A percentile compares a stretch with the other conserved stretches of the same genome.
Evolutionary conservation across 2,329 filamentous ascomycete genomes (phyloP).

Genomic region (Biscogniauxia mediterranea): DNA sequence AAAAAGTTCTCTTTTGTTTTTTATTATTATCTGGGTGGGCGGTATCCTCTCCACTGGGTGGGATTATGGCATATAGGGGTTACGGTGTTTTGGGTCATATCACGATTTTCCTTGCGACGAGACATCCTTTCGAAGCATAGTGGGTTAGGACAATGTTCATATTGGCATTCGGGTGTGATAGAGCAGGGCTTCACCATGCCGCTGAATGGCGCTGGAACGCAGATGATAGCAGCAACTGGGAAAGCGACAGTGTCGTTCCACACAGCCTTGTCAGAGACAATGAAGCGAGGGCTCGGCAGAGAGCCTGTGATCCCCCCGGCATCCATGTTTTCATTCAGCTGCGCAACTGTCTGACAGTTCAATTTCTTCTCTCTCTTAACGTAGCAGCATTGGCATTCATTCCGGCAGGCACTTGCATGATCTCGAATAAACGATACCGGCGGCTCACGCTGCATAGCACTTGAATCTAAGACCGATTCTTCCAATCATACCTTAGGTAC

Average conservation of each 20-base stretch:
- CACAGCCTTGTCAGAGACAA: constrained; percentile 13
- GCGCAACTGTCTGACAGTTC: constrained; percentile 12
- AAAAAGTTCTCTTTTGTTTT: constrained; percentile 26
- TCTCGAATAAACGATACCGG: constrained; percentile 29
- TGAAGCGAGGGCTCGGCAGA: constrained; percentile 9
- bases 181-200: constrained; percentile 19
- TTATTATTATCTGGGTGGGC: constrained; percentile 11
- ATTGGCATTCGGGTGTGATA: constrained; percentile 19
- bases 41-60: constrained; percentile 10
- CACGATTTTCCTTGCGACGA: constrained; percentile 22
- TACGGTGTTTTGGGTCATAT: constrained; percentile 21
- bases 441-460: constrained; percentile 27
- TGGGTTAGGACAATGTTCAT: constrained; percentile 10
- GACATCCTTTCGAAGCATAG: constrained; percentile 18
- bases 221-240: constrained; percentile 20
- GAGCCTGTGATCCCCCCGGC: constrained; percentile 10
- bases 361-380: constrained; percentile 14
- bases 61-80: constrained; percentile 1
- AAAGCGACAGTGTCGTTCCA: constrained; percentile 14
- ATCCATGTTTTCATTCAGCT: constrained; percentile 15
- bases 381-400: constrained; percentile 19
- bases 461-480: constrained; percentile 16
- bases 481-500: not conserved
- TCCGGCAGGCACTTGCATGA: constrained; percentile 14
- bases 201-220: constrained; percentile 22